phyloP scores from a whole-genome alignment of 2,329 filamentous ascomycete species.

The Sclerotinia glacialis region DNA sequence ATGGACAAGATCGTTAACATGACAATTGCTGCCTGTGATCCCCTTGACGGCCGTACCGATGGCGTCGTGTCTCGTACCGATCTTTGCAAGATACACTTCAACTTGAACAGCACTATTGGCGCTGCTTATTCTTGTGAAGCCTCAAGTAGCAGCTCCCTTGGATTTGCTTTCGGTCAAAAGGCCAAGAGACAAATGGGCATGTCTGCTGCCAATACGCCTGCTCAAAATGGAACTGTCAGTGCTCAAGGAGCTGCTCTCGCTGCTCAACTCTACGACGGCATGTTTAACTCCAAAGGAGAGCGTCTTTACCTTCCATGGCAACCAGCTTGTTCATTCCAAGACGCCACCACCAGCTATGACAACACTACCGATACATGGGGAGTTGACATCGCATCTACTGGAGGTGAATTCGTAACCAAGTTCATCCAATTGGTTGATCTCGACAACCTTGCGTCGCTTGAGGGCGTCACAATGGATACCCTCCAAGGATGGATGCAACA shows the following conservation, averaged over 20 bases:
- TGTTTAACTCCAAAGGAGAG: slow-evolving; percentile 40
- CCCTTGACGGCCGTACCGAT: slow-evolving; percentile 53
- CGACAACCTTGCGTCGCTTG: slow-evolving; percentile 45
- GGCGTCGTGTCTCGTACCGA: slow-evolving; percentile 52
- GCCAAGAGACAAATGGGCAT: slow-evolving; percentile 10
- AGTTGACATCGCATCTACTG: slow-evolving; percentile 38
- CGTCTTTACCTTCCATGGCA: slow-evolving; percentile 43
- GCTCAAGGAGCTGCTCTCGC: slow-evolving; percentile 40
- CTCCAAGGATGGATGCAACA: slow-evolving; percentile 53
- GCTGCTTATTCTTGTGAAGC: slow-evolving; percentile 46
- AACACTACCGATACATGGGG: slow-evolving; percentile 34
- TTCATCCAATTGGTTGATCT: slow-evolving; percentile 44
- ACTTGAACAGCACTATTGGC: slow-evolving; percentile 47
- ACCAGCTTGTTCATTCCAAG: slow-evolving; percentile 28
- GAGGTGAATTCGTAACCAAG: slow-evolving; percentile 43
- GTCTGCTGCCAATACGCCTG: slow-evolving; percentile 24
- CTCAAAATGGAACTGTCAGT: slow-evolving; percentile 30
- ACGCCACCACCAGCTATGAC: slow-evolving; percentile 12
- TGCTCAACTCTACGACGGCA: slow-evolving; percentile 40
- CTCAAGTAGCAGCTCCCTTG: slow-evolving; percentile 19
- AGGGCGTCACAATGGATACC: slow-evolving; percentile 54
- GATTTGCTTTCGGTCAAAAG: slow-evolving; percentile 11
- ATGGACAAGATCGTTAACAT: slow-evolving; percentile 52
- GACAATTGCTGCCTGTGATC: slow-evolving; percentile 54
- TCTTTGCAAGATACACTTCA: slow-evolving; percentile 47